Evolutionary conservation across 1,139 yeast genomes (phyloP).

Genomic region (Suhomyces terraborum): DNA sequence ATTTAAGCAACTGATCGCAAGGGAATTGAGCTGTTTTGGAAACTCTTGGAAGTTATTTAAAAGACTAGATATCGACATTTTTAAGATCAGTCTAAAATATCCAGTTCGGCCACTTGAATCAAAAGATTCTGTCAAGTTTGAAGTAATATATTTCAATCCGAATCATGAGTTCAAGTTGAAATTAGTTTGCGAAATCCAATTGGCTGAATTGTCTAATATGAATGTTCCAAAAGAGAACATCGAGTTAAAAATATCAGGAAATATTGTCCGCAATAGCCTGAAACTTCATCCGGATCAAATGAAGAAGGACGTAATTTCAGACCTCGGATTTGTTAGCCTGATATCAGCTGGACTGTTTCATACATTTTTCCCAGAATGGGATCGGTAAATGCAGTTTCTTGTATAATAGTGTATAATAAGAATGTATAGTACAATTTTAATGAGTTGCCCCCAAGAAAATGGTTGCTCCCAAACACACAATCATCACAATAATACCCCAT

Average conservation of each 20-base stretch:
- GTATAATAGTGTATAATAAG: constrained; percentile 10
- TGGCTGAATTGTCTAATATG: constrained; percentile 11
- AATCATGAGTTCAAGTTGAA: constrained; percentile 16
- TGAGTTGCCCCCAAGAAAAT: constrained; percentile 62
- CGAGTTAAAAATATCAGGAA: constrained; percentile 1
- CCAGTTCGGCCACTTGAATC: constrained; percentile 25
- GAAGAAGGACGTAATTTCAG: constrained; percentile 3
- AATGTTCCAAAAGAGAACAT: constrained; percentile 8
- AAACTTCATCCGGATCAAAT: neutral
- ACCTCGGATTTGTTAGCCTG: constrained; percentile 4
- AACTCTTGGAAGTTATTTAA: constrained; percentile 25
- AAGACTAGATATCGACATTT: constrained; percentile 31
- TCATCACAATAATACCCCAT: constrained; percentile 82
- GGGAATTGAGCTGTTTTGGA: constrained; percentile 21
- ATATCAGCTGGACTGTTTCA: neutral
- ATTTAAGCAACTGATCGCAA: constrained; percentile 9
- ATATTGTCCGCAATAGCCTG: constrained; percentile 1
- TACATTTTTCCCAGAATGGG: neutral
- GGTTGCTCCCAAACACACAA: constrained; percentile 76
- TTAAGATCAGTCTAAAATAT: constrained; percentile 30
- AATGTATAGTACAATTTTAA: constrained; percentile 18
- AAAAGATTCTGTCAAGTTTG: constrained; percentile 14
- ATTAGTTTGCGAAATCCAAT: constrained; percentile 11
- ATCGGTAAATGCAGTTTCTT: neutral
- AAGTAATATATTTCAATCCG: constrained; percentile 19